Percentiles rank a stretch among this genome's conserved stretches.
Conservation (phyloP, 192 early-diverging fungal species). For the Chytriomyces sp. region DNA sequence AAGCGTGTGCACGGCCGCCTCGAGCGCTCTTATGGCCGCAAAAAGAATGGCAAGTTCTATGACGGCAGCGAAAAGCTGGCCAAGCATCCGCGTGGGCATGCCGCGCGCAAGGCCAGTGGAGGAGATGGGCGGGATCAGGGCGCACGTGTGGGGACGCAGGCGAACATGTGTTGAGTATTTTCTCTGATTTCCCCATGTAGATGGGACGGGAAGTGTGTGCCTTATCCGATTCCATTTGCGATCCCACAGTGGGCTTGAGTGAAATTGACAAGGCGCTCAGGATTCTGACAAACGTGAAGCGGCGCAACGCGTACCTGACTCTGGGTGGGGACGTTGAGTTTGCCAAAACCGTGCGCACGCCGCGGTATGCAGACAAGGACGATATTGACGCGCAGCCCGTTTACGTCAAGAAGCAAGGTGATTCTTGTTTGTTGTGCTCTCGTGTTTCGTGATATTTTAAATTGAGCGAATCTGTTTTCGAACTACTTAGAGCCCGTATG, state of each 20-base stretch:
- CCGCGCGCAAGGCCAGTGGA: too few relatives aligned
- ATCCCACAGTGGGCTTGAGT: not conserved
- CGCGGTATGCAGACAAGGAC: constrained; percentile 5
- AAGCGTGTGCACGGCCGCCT: constrained; percentile 19
- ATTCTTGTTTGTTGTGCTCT: not conserved
- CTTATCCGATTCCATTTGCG: not conserved
- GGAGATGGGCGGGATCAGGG: too few relatives aligned
- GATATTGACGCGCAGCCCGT: not conserved
- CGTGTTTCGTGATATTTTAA: too few relatives aligned
- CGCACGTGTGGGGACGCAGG: too few relatives aligned
- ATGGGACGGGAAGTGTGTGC: not conserved
- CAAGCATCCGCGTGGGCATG: too few relatives aligned
- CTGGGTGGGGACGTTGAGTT: not conserved
- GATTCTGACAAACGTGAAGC: not conserved
- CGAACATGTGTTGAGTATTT: too few relatives aligned
- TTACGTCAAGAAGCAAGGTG: constrained; percentile 3
- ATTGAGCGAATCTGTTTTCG: not conserved
- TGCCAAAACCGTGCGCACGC: not conserved
- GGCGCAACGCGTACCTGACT: constrained; percentile 1
- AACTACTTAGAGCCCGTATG: constrained; percentile 15
- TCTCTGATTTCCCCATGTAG: not conserved
- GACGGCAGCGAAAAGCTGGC: not conserved
- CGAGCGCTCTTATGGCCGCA: not conserved
- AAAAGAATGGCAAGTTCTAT: not conserved
- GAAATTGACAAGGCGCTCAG: constrained; percentile 20